Percentiles rank a stretch among this genome's conserved stretches.
phyloP scores from a whole-genome alignment of 2,329 filamentous ascomycete genomes.

The Penicillium fuscoglaucum region DNA sequence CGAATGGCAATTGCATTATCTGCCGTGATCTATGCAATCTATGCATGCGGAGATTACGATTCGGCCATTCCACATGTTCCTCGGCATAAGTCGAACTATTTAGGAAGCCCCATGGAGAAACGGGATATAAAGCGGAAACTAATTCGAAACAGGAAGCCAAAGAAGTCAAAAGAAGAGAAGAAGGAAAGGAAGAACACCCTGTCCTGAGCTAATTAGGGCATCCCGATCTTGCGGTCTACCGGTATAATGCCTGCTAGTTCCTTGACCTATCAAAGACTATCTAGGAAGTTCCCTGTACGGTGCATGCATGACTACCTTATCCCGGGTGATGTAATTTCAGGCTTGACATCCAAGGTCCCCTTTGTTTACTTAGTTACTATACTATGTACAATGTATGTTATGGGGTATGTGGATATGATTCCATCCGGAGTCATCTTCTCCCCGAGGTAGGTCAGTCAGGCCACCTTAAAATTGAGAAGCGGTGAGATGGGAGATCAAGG shows the following conservation, averaged over 20 bases:
- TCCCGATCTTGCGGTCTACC: constrained; percentile 2
- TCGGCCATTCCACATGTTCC: not conserved
- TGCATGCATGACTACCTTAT: not conserved
- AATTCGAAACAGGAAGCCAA: not conserved
- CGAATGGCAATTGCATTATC: constrained; percentile 26
- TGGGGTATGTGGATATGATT: not conserved
- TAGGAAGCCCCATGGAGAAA: not conserved
- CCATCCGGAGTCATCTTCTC: not conserved
- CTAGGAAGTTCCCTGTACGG: not conserved
- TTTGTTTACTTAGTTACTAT: not conserved
- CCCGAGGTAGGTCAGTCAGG: not conserved
- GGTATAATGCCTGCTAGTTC: not conserved
- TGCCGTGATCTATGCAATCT: constrained; percentile 22
- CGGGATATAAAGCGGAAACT: too few relatives aligned
- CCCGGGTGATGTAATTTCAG: not conserved
- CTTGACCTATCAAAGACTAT: not conserved
- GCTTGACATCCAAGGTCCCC: constrained; percentile 1
- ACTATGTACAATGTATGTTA: not conserved
- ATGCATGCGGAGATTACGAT: constrained; percentile 9
- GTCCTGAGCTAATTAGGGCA: constrained; percentile 1
- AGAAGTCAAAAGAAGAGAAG: too few relatives aligned
- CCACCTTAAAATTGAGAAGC: not conserved
- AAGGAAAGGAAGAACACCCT: not conserved
- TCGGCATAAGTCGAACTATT: not conserved
- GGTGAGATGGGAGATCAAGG: not conserved